phyloP scores from a whole-genome alignment of 2,329 filamentous ascomycete genomes.

The Epichloe uncinata region DNA sequence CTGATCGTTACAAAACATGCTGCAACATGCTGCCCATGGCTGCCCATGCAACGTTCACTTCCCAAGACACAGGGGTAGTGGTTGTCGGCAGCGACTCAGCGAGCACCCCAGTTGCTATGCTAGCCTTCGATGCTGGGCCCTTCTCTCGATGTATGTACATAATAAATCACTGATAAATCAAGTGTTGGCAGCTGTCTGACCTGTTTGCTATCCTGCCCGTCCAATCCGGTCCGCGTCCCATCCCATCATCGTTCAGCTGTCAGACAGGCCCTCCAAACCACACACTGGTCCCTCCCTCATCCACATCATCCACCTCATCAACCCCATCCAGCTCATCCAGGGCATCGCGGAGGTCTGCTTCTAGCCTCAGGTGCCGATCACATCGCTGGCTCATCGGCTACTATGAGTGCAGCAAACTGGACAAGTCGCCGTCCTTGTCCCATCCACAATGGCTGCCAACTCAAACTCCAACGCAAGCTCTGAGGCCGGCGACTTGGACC shows the following conservation, averaged over 20 bases:
- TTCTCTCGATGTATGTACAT: no score
- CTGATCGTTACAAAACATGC: no score
- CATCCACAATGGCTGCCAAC: conserved; percentile 14
- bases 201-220: no score
- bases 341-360: background rate
- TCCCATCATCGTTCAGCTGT: no score
- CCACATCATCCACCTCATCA: background rate
- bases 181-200: no score
- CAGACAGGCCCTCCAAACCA: background rate
- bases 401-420: conserved; percentile 11
- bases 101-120: no score
- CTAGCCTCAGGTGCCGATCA: background rate
- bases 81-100: no score
- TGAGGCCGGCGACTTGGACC: conserved; percentile 29
- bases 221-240: no score
- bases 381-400: background rate
- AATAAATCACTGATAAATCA: no score
- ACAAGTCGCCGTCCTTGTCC: conserved; percentile 11
- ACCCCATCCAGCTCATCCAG: background rate
- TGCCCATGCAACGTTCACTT: conserved; percentile 9
- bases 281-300: background rate
- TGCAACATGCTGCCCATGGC: no score
- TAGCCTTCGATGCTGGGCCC: no score
- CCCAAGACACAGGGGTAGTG: no score
- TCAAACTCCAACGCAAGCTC: conserved; percentile 13